phyloP scores from a whole-genome alignment of 257 asterid species.

The Salvia hispanica region DNA sequence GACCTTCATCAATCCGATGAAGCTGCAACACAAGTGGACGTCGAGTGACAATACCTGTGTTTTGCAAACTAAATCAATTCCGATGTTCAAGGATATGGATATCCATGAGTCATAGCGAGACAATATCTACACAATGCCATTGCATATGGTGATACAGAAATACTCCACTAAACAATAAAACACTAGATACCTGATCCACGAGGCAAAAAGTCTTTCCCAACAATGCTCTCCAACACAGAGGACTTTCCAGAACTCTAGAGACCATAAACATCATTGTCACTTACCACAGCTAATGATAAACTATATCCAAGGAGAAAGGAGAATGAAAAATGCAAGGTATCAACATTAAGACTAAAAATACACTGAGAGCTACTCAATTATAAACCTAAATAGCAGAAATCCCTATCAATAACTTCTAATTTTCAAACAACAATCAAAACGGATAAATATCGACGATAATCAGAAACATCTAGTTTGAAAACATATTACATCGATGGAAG shows the following conservation, averaged over 20 bases:
- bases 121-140: constrained; percentile 8
- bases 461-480: neutral
- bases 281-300: constrained; percentile 14
- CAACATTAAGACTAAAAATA: no score
- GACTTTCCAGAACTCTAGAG: constrained; percentile 81
- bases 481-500: neutral
- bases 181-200: constrained; percentile 71
- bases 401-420: no score
- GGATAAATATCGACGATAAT: constrained; percentile 12
- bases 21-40: constrained; percentile 87
- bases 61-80: constrained; percentile 27
- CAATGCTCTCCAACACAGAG: constrained; percentile 79
- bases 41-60: constrained; percentile 72
- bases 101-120: constrained; percentile 8
- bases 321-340: no score
- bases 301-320: constrained; percentile 18
- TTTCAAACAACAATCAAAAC: neutral
- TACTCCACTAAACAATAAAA: constrained; percentile 3
- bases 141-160: constrained; percentile 14
- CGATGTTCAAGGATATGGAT: neutral
- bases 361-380: no score
- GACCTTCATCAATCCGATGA: constrained; percentile 69
- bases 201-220: constrained; percentile 79
- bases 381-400: no score
- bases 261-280: constrained; percentile 25